Conservation (phyloP, 768 basidiomycete genomes). For the Filobasidium wieringae region DNA sequence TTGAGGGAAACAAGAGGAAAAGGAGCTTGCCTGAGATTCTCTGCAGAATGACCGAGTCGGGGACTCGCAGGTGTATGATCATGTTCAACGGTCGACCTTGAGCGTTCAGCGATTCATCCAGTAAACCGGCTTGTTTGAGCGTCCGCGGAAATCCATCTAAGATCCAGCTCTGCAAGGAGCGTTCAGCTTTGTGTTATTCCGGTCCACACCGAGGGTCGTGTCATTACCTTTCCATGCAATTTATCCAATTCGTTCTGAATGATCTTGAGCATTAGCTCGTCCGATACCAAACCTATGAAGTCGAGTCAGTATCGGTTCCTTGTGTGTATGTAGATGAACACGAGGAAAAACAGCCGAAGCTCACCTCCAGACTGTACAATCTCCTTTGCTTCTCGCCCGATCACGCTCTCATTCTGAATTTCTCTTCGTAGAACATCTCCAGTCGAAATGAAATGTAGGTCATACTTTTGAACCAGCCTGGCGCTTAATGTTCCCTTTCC, state of each 20-base stretch:
- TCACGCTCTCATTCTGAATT: conserved; percentile 29
- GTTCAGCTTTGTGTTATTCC: not conserved
- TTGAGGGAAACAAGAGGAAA: not conserved
- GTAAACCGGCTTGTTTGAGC: conserved; percentile 34
- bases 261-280: conserved; percentile 38
- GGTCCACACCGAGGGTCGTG: not conserved
- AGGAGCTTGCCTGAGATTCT: conserved; percentile 33
- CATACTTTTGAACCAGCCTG: conserved; percentile 34
- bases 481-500: conserved; percentile 24
- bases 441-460: conserved; percentile 38
- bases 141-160: conserved; percentile 40
- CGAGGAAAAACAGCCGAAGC: conserved; percentile 7
- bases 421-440: conserved; percentile 39
- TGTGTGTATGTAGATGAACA: not conserved
- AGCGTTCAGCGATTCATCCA: conserved; percentile 32
- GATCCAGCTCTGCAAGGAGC: conserved; percentile 36
- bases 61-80: conserved; percentile 39
- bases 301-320: not conserved
- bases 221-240: conserved; percentile 30
- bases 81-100: conserved; percentile 38
- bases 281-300: conserved; percentile 30
- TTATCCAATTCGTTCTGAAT: conserved; percentile 35
- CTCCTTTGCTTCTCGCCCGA: conserved; percentile 34
- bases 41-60: conserved; percentile 37
- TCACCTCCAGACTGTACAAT: conserved; percentile 37